Percentiles rank a stretch among this genome's conserved stretches.
Conservation (phyloP, 2,329 filamentous ascomycete genomes). For the Pseudogymnoascus sp. region DNA sequence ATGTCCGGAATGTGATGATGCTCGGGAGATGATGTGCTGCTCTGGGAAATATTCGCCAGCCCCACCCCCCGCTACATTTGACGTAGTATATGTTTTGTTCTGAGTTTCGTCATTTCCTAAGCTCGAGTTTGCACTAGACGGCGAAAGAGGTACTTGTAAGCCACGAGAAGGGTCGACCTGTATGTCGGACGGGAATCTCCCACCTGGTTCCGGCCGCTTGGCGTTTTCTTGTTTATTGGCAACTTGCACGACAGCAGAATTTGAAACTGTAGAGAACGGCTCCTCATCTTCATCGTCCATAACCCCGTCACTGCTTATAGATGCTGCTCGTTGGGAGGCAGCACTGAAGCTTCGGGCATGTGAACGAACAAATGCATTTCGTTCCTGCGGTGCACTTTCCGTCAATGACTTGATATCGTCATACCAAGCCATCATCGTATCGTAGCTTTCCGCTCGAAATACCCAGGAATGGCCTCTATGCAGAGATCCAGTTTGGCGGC, state of each 20-base stretch:
- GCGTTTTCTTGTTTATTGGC: slow-evolving; percentile 43
- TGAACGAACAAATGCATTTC: slow-evolving; percentile 75
- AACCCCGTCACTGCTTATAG: slow-evolving; percentile 65
- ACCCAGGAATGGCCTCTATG: slow-evolving; percentile 73
- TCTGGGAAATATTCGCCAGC: slow-evolving; percentile 21
- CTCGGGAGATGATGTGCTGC: background rate
- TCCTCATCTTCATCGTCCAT: slow-evolving; percentile 68
- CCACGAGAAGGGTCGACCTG: slow-evolving; percentile 70
- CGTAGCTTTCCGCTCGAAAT: slow-evolving; percentile 64
- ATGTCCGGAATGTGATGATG: slow-evolving; percentile 31
- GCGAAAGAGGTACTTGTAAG: slow-evolving; percentile 70
- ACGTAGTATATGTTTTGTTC: slow-evolving; percentile 50
- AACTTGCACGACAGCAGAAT: slow-evolving; percentile 46
- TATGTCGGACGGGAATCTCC: slow-evolving; percentile 92
- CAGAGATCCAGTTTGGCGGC: slow-evolving; percentile 84
- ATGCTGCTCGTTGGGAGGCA: slow-evolving; percentile 48
- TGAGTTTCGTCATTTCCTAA: slow-evolving; percentile 33
- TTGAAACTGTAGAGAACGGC: slow-evolving; percentile 48
- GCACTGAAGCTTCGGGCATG: slow-evolving; percentile 73
- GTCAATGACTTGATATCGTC: slow-evolving; percentile 86
- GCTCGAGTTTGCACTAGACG: slow-evolving; percentile 73
- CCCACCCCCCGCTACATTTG: slow-evolving; percentile 20
- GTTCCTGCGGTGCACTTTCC: slow-evolving; percentile 80
- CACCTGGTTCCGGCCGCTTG: slow-evolving; percentile 79
- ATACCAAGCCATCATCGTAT: slow-evolving; percentile 97